Percentiles rank a stretch among this genome's conserved stretches.
These are phyloP conservation scores for Tolypocladium ovalisporum DNA, from an alignment of 2,329 filamentous ascomycete genomes.

Conservation along the genomic window DNA sequence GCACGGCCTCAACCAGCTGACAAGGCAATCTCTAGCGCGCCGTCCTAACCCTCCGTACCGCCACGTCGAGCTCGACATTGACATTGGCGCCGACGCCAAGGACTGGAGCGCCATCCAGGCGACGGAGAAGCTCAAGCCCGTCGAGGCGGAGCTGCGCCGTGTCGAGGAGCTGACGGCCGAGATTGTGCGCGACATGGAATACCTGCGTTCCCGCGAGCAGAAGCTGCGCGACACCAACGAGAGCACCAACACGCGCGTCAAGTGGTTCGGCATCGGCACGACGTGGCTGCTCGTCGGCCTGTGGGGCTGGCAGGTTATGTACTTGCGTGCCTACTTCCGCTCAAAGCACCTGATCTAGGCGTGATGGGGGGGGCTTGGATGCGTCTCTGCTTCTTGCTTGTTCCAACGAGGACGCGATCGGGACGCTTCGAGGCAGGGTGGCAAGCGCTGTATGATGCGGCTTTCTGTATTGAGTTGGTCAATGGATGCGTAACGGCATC, in stretches of 20 bases:
- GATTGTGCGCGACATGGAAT: constrained; percentile 92
- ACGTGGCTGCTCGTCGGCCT: constrained; percentile 83
- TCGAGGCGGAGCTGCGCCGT: constrained; percentile 86
- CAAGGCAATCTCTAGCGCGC: constrained; percentile 14
- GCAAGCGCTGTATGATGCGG: not conserved
- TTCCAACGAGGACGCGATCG: not conserved
- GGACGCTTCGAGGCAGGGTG: not conserved
- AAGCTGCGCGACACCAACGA: constrained; percentile 97
- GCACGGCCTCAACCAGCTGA: not conserved
- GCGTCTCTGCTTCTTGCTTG: not conserved
- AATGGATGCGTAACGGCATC: not conserved
- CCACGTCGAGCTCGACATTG: constrained; percentile 82
- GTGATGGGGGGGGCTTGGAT: not conserved
- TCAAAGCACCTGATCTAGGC: constrained; percentile 29
- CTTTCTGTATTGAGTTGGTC: not conserved
- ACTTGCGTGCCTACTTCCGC: constrained; percentile 94
- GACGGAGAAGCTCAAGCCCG: constrained; percentile 92
- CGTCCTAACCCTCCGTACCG: constrained; percentile 44
- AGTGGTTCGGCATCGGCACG: constrained; percentile 94
- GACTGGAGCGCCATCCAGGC: constrained; percentile 97
- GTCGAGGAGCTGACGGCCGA: constrained; percentile 86
- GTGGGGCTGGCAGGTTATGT: constrained; percentile 95
- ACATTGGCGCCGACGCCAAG: constrained; percentile 93
- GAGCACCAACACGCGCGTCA: constrained; percentile 97
- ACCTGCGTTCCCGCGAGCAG: constrained; percentile 80